Evolutionary conservation across 106 monocot species (phyloP), one percentile per base, ranked within the genome.

Genomic region (Triglochin maritima): DNA sequence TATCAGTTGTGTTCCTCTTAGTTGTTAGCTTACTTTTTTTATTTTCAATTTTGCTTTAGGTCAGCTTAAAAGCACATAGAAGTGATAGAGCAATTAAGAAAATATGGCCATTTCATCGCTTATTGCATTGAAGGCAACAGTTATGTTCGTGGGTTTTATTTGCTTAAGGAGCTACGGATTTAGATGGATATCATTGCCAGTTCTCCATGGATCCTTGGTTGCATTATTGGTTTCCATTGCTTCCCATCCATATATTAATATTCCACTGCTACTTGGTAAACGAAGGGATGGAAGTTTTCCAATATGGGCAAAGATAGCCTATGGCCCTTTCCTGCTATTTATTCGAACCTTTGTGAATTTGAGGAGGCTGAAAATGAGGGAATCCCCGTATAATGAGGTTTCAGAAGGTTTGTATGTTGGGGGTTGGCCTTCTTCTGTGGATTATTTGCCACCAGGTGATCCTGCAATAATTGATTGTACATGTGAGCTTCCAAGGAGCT

Each of bases 391-490:
- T 72, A 83, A 42, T 45, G 81, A 91, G 71, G 65, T 96, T 64
- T 72, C 79, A 62, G 81, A 88, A 50, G 96, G 90, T 46, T 67
- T 96, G 47, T 96, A 78, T 77, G 96, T 96, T 72, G 96, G 96
- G 10, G 90, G 83, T 0, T 91, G 96, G 90, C 90, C 90, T 49
- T 80, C 85, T 67, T 87, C 83, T 13, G 45, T 74, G 16, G 68
- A 71, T 52, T 68, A 82, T 71, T 59, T 96, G 62, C 96, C 96
- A 11, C 84, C 88, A 9, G 87, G 91, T 42, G 82, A 88, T 9
- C 83, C 80, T 62, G 87, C 90, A 48, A 70, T 96, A 51, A 80
- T 96, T 69, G 96, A 96, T 72, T 91, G 96, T 83, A 96, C 96
- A n/a, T 96, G 96, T 61, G 96, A 96, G 70, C 67, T 96, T 3